Percentiles rank a stretch among this genome's conserved stretches.
These are phyloP conservation scores for Geosmithia morbida DNA, from an alignment of 2,329 filamentous ascomycete genomes.

Conservation along the genomic window DNA sequence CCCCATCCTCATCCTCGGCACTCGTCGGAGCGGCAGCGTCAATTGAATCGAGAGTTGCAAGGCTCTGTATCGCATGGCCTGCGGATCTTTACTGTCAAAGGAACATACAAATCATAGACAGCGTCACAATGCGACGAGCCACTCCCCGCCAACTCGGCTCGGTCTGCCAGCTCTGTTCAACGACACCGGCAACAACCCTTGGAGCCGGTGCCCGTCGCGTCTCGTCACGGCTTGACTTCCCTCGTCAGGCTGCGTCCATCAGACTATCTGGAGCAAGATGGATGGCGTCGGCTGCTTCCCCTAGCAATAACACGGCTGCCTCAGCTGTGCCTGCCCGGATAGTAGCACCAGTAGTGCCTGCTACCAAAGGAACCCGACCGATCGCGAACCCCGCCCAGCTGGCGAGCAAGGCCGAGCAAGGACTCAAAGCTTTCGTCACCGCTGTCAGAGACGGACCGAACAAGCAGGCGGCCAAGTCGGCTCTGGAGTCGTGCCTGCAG, in stretches of 20 bases:
- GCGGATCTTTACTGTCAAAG: background rate
- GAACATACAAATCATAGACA: background rate
- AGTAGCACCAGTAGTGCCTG: background rate
- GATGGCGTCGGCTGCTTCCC: constrained; percentile 10
- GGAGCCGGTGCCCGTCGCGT: background rate
- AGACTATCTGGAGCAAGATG: constrained; percentile 8
- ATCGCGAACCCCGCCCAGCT: constrained; percentile 23
- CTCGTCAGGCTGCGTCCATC: background rate
- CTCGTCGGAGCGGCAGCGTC: background rate
- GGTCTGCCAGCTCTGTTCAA: constrained; percentile 29
- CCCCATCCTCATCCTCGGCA: background rate
- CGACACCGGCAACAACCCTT: constrained; percentile 11
- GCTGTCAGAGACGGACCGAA: constrained; percentile 28
- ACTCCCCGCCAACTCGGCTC: constrained; percentile 16
- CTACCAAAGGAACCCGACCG: constrained; percentile 4
- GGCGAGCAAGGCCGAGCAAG: constrained; percentile 24
- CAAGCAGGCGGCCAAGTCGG: constrained; percentile 24
- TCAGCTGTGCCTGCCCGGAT: background rate
- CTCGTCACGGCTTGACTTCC: background rate
- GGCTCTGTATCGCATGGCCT: background rate
- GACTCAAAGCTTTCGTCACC: constrained; percentile 24
- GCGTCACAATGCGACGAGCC: constrained; percentile 22
- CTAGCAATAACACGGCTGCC: background rate
- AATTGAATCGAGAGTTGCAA: background rate
- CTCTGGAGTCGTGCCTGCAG: constrained; percentile 28